phyloP scores from a whole-genome alignment of 257 asterid genomes.

The Primulina huaijiensis region DNA sequence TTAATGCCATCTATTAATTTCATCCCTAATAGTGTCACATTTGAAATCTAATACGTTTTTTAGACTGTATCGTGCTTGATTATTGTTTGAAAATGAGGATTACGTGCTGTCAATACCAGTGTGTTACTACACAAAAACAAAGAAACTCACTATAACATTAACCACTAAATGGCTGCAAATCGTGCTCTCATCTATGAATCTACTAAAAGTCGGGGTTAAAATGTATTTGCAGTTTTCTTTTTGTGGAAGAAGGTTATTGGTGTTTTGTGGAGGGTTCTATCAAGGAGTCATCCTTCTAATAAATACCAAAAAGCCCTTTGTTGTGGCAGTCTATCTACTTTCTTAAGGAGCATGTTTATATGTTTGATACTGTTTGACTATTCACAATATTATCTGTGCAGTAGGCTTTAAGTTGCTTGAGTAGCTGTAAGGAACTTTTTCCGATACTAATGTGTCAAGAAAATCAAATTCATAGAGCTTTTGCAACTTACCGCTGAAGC shows the following conservation, averaged over 20 bases:
- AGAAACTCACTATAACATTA: not conserved
- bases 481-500: too few species aligned
- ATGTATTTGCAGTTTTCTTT: not conserved
- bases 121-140: not conserved
- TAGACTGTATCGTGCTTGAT: not conserved
- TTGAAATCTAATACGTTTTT: not conserved
- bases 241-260: not conserved
- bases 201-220: not conserved
- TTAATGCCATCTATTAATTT: not conserved
- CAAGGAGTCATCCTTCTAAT: not conserved
- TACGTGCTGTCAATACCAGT: not conserved
- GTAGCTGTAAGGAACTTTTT: not conserved
- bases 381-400: not conserved
- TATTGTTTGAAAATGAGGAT: not conserved
- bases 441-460: not conserved
- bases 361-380: too few species aligned
- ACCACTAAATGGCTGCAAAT: not conserved
- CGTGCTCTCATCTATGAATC: not conserved
- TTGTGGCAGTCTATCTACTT: not conserved
- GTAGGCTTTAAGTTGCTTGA: not conserved
- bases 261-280: not conserved
- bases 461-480: not conserved
- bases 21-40: conserved; percentile 2
- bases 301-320: not conserved
- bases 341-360: not conserved